A percentile compares a stretch with the other conserved stretches of the same genome.
phyloP scores from a whole-genome alignment of 2,329 filamentous ascomycete species.

The Talaromyces piceae region DNA sequence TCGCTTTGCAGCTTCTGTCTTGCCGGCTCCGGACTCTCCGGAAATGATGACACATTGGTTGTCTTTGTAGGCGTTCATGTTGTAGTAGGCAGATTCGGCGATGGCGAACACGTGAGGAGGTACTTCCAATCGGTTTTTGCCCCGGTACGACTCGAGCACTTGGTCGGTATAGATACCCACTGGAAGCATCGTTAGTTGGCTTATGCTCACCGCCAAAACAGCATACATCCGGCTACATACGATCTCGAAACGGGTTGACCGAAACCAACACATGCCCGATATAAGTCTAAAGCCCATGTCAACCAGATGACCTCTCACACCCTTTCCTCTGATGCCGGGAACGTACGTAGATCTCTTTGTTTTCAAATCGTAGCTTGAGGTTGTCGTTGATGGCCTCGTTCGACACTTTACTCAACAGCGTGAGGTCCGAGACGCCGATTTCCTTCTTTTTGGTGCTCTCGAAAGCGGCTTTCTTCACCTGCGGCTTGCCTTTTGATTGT shows the following conservation, averaged over 20 bases:
- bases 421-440: conserved; percentile 95
- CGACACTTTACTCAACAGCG: conserved; percentile 94
- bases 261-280: conserved; percentile 99
- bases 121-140: conserved; percentile 90
- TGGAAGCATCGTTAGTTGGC: conserved; percentile 35
- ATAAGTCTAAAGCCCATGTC: conserved; percentile 59
- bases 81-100: conserved; percentile 94
- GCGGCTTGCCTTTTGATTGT: conserved; percentile 48
- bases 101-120: conserved; percentile 96
- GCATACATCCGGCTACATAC: conserved; percentile 38
- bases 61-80: conserved; percentile 99
- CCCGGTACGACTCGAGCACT: conserved; percentile 87
- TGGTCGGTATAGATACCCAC: conserved; percentile 95
- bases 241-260: conserved; percentile 93
- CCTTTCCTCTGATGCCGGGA: conserved; percentile 3
- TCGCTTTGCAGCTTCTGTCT: conserved; percentile 96
- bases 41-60: conserved; percentile 99
- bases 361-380: conserved; percentile 94
- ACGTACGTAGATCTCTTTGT: conserved; percentile 84
- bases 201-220: neutral
- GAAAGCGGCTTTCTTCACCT: conserved; percentile 92
- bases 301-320: neutral
- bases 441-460: conserved; percentile 98
- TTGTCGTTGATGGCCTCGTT: conserved; percentile 99
- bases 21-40: conserved; percentile 94